A percentile compares a stretch with the other conserved stretches of the same genome.
These are phyloP conservation scores for Eutrema heterophyllum DNA, from an alignment of 345 rosid species.

Conservation along the genomic window DNA sequence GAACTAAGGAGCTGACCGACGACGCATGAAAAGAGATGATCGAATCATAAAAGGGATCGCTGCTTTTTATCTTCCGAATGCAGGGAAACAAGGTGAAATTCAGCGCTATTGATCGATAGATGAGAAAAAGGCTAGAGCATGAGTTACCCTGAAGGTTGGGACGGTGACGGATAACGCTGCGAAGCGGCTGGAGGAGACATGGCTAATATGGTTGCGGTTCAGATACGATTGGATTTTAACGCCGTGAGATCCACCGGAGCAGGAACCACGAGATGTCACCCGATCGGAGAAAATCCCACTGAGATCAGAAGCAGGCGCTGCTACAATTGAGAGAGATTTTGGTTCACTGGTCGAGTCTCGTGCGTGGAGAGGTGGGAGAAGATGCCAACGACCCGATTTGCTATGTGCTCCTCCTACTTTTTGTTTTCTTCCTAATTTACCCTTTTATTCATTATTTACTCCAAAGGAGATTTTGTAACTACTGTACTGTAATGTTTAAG, in stretches of 20 bases:
- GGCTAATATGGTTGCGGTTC: slow-evolving; percentile 6
- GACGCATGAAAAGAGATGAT: slow-evolving; percentile 8
- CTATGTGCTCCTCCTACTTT: not conserved
- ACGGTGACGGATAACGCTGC: slow-evolving; percentile 81
- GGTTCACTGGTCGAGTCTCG: slow-evolving; percentile 31
- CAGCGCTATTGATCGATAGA: not conserved
- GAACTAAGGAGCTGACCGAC: slow-evolving; percentile 1
- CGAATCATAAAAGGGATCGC: not conserved
- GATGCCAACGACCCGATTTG: slow-evolving; percentile 24
- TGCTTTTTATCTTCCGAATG: not conserved
- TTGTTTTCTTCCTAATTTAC: not conserved
- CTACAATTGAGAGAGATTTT: slow-evolving; percentile 16
- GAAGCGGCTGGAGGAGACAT: slow-evolving; percentile 91
- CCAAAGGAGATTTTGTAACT: not conserved
- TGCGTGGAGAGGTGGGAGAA: slow-evolving; percentile 25
- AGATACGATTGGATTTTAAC: not conserved
- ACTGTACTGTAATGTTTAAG: not conserved
- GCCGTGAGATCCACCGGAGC: slow-evolving; percentile 26
- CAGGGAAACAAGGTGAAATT: not conserved
- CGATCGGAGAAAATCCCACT: slow-evolving; percentile 12
- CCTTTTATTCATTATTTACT: not conserved
- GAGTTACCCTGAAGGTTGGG: slow-evolving; percentile 94
- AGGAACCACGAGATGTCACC: slow-evolving; percentile 7
- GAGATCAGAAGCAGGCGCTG: slow-evolving; percentile 21
- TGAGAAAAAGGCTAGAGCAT: not conserved